Percentiles rank a stretch among this genome's conserved stretches.
These are phyloP conservation scores for Henckelia pumila DNA, from an alignment of 257 asterid genomes.

Conservation along the genomic window DNA sequence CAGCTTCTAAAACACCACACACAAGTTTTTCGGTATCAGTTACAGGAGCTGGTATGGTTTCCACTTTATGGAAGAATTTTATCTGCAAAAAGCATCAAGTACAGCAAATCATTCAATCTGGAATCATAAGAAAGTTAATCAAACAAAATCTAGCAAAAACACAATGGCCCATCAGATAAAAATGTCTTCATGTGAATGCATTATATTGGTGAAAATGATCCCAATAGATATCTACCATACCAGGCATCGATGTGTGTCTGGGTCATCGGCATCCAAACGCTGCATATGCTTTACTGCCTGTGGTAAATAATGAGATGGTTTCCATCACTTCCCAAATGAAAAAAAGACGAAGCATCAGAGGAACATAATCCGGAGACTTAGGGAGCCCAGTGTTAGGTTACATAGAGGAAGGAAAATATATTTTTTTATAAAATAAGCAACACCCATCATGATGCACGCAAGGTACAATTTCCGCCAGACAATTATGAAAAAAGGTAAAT, in stretches of 20 bases:
- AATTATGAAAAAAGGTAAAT: constrained; percentile 2
- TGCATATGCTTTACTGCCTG: constrained; percentile 86
- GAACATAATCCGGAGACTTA: constrained; percentile 8
- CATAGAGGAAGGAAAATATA: constrained; percentile 10
- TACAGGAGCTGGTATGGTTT: constrained; percentile 64
- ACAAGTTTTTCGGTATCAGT: constrained; percentile 72
- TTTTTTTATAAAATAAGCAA: background rate
- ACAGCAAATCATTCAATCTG: constrained; percentile 2
- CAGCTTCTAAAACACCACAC: constrained; percentile 80
- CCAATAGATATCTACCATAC: constrained; percentile 43
- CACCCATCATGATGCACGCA: constrained; percentile 9
- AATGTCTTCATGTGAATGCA: background rate
- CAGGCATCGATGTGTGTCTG: constrained; percentile 85
- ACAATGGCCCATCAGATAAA: background rate
- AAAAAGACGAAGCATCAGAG: constrained; percentile 4
- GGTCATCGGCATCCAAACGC: constrained; percentile 70
- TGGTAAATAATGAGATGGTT: constrained; percentile 24
- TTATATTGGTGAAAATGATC: background rate
- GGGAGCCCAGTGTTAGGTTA: background rate
- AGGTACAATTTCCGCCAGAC: constrained; percentile 6
- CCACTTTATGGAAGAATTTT: constrained; percentile 75
- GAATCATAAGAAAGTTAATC: constrained; percentile 6
- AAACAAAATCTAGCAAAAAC: background rate
- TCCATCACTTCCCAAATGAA: constrained; percentile 15
- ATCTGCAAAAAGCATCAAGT: constrained; percentile 44